Evolutionary conservation across 1,139 yeast species (phyloP), one percentile per base, ranked within the genome.

Genomic region (Pichia sp.): DNA sequence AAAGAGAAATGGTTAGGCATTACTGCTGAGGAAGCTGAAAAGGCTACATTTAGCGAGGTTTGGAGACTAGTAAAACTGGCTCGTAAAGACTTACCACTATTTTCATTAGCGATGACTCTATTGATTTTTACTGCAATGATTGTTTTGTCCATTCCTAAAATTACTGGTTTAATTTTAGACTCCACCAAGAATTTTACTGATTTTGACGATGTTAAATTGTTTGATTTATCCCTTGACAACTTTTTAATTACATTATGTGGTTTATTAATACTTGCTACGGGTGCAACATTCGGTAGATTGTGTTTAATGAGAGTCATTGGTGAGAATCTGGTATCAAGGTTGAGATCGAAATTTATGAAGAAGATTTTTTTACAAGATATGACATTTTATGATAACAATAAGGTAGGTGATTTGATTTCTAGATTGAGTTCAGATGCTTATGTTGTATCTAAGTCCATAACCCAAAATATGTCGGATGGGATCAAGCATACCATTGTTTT

Each of bases 341-440:
- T 92, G 45, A 72, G 98, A 52, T 73, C 95, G 2, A 71, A 79
- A 42, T 75, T 90, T 38, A 86, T 87, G 65, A 79, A 79, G 62
- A 81, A 78, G 51, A 81, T 92, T 4, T 69, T 90, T 51, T 75
- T 81, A 29, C 96, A 88, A 59, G 97, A 92, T 63, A 85, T 95
- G 46, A 92, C 85, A 61, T 92, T 92, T 60, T 92, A 85, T 59
- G 97, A 92, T 59, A 81, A 85, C 26, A 90, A 94, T 50, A 82
- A 92, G 58, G 95, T 90, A 1, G 98, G 97, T 38, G 98, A 92
- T 61, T 71, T 92, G 59, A 87, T 92, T 41, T 86, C 96, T 5
- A 70, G 97, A 50, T 68, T 92, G 36, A 81, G 95, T 28, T 80
- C 86, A 38, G 98, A 92, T 61, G 90, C 97, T 1, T 90, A 85